Conservation (phyloP, 1,284 basidiomycete species). For the Violaceomyces palustris region DNA sequence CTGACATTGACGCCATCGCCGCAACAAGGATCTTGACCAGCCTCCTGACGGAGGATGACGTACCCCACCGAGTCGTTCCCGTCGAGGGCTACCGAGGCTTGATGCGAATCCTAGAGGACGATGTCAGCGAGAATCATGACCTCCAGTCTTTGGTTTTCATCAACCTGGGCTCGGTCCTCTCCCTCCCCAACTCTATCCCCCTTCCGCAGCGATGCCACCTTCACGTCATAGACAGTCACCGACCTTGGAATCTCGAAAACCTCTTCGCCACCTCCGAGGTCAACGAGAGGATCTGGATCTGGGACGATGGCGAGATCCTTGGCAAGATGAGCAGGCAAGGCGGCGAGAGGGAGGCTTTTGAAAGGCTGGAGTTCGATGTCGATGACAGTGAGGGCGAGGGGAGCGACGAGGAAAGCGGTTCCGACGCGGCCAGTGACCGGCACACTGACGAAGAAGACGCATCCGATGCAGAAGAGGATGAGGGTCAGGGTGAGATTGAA, state of each 20-base stretch:
- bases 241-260: slow-evolving; percentile 85
- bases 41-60: slow-evolving; percentile 85
- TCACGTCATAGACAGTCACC: slow-evolving; percentile 89
- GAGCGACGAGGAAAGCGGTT: slow-evolving; percentile 59
- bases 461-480: slow-evolving; percentile 52
- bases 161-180: slow-evolving; percentile 84
- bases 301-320: slow-evolving; percentile 49
- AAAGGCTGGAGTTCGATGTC: slow-evolving; percentile 43
- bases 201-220: slow-evolving; percentile 57
- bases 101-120: slow-evolving; percentile 7
- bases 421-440: slow-evolving; percentile 49
- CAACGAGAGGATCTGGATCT: slow-evolving; percentile 41
- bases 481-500: slow-evolving; percentile 1
- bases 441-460: slow-evolving; percentile 48
- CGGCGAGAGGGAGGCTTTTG: slow-evolving; percentile 41
- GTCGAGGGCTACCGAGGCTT: slow-evolving; percentile 67
- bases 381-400: slow-evolving; percentile 57
- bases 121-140: slow-evolving; percentile 55
- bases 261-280: slow-evolving; percentile 65
- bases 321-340: slow-evolving; percentile 17
- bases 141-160: slow-evolving; percentile 85
- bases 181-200: slow-evolving; percentile 60
- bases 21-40: slow-evolving; percentile 83
- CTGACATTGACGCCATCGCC: slow-evolving; percentile 84
- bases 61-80: slow-evolving; percentile 85